phyloP scores from a whole-genome alignment of 2,329 filamentous ascomycete genomes.

The Teratosphaeria nubilosa region DNA sequence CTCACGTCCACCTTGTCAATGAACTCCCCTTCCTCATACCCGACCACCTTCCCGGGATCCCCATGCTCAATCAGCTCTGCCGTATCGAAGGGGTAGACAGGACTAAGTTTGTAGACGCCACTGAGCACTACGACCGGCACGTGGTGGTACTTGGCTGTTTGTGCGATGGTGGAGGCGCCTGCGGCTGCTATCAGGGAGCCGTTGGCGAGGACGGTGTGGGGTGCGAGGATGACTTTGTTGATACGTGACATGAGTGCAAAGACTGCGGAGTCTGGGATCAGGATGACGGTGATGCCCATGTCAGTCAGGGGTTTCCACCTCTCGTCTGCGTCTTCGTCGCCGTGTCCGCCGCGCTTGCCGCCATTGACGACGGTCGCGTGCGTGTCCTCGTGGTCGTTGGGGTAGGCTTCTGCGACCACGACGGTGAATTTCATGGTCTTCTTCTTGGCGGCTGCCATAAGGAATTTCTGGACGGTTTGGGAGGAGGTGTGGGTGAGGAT shows the following conservation, averaged over 20 bases:
- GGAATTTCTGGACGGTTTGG: constrained; percentile 76
- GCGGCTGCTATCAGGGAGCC: constrained; percentile 76
- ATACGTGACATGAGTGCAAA: constrained; percentile 92
- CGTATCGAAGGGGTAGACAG: constrained; percentile 75
- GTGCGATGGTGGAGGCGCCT: constrained; percentile 74
- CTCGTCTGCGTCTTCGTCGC: constrained; percentile 38
- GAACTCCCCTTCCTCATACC: constrained; percentile 68
- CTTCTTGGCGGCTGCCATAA: constrained; percentile 77
- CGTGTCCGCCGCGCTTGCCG: constrained; percentile 28
- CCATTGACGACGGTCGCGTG: constrained; percentile 53
- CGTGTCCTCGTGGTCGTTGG: constrained; percentile 56
- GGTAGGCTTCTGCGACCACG: constrained; percentile 65
- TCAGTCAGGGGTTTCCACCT: constrained; percentile 69
- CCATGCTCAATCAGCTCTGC: constrained; percentile 74
- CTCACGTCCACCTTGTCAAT: constrained; percentile 68
- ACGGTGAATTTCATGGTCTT: constrained; percentile 70
- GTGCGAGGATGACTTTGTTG: constrained; percentile 87
- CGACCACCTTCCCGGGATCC: constrained; percentile 64
- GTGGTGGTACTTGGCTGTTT: constrained; percentile 70
- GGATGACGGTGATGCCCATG: constrained; percentile 70
- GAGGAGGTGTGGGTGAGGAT: constrained; percentile 84
- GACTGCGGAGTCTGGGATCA: constrained; percentile 73
- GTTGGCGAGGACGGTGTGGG: constrained; percentile 78
- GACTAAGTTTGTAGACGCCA: constrained; percentile 88
- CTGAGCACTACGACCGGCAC: constrained; percentile 81